Percentiles rank a stretch among this genome's conserved stretches.
These are phyloP conservation scores for Kondoa malvinella DNA, from an alignment of 768 basidiomycete genomes.

Conservation along the genomic window DNA sequence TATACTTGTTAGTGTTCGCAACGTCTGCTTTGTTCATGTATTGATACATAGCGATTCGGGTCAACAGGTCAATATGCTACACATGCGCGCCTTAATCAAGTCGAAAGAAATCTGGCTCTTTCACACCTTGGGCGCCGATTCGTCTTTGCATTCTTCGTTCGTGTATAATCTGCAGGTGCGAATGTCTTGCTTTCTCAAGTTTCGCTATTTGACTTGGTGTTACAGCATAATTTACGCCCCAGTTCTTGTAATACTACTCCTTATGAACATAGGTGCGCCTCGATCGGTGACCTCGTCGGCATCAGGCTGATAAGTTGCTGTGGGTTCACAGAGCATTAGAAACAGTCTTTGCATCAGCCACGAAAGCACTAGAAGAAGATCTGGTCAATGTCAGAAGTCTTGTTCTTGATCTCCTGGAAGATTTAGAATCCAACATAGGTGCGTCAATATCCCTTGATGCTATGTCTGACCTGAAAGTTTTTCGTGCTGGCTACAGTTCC, in stretches of 20 bases:
- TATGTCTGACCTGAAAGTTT: background rate
- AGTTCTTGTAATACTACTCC: background rate
- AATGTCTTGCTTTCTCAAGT: too few relatives aligned
- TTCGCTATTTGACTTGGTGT: too few relatives aligned
- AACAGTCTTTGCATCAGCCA: constrained; percentile 72
- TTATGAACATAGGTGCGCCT: background rate
- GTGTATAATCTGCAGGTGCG: constrained; percentile 44
- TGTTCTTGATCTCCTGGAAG: constrained; percentile 71
- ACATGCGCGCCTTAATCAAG: constrained; percentile 85
- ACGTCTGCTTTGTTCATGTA: constrained; percentile 7
- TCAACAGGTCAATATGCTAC: constrained; percentile 77
- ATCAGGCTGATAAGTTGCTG: constrained; percentile 40
- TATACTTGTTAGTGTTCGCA: constrained; percentile 44
- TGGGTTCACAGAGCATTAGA: constrained; percentile 89
- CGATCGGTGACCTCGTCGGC: constrained; percentile 3
- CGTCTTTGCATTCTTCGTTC: constrained; percentile 69
- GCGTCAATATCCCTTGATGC: constrained; percentile 24
- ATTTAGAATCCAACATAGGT: constrained; percentile 85
- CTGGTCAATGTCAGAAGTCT: constrained; percentile 86
- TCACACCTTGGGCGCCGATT: constrained; percentile 79
- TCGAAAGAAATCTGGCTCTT: constrained; percentile 78
- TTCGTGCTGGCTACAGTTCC: constrained; percentile 27
- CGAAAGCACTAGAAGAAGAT: constrained; percentile 87
- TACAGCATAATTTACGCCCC: background rate
- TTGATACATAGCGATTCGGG: too few relatives aligned